These are phyloP conservation scores for Syncephalastrum sp. DNA, from an alignment of 371 early-diverging fungal species.

Conservation along the genomic window DNA sequence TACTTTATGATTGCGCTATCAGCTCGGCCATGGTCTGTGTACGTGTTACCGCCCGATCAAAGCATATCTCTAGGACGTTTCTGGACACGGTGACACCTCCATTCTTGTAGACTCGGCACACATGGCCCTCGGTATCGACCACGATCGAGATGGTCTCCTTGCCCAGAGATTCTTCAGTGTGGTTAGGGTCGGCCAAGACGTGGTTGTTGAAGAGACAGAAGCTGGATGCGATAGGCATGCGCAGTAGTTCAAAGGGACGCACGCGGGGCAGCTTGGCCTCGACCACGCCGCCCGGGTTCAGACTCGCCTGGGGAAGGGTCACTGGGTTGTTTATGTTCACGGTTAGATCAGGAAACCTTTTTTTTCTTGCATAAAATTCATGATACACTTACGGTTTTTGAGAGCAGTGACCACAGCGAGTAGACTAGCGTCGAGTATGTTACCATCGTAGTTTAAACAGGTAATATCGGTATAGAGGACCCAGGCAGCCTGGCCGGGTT, in stretches of 20 bases:
- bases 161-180: slow-evolving; percentile 67
- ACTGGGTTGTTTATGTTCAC: slow-evolving; percentile 32
- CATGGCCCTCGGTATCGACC: slow-evolving; percentile 55
- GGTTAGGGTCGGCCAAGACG: slow-evolving; percentile 73
- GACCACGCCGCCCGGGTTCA: slow-evolving; percentile 26
- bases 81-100: slow-evolving; percentile 47
- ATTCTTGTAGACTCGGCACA: slow-evolving; percentile 54
- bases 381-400: slow-evolving; percentile 50
- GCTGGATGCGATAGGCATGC: slow-evolving; percentile 63
- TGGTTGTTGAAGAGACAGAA: slow-evolving; percentile 67
- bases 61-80: slow-evolving; percentile 39
- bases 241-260: slow-evolving; percentile 47
- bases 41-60: slow-evolving; percentile 45
- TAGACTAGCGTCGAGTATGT: slow-evolving; percentile 87
- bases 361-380: not conserved
- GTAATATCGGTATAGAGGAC: slow-evolving; percentile 87
- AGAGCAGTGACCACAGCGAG: slow-evolving; percentile 76
- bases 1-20: slow-evolving; percentile 3
- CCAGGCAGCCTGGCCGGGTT: slow-evolving; percentile 85
- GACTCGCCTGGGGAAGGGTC: slow-evolving; percentile 62
- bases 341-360: not conserved
- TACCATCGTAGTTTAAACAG: slow-evolving; percentile 90
- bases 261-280: slow-evolving; percentile 54
- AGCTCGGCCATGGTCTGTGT: slow-evolving; percentile 34
- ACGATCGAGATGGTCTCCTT: slow-evolving; percentile 60